These are phyloP conservation scores for Houttuynia cordata DNA, from an alignment of 164 flowering plant species.

Conservation along the genomic window DNA sequence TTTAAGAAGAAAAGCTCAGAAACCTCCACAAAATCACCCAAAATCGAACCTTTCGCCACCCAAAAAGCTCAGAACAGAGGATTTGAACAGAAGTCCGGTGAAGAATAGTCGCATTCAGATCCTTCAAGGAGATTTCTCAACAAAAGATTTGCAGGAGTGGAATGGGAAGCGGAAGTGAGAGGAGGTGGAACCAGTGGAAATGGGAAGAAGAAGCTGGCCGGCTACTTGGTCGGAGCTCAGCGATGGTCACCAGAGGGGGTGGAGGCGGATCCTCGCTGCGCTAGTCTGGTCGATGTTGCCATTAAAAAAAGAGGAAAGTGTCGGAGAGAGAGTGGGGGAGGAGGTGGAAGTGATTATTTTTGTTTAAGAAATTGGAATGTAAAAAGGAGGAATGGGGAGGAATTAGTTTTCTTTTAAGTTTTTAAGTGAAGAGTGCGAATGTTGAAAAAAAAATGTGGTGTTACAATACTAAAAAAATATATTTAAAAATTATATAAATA, in stretches of 20 bases:
- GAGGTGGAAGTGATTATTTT: background rate
- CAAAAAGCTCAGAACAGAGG: background rate
- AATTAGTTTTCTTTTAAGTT: too few species aligned
- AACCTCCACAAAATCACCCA: background rate
- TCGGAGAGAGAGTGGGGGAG: background rate
- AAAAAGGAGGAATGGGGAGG: background rate
- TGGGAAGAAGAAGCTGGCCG: too few species aligned
- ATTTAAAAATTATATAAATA: too few species aligned
- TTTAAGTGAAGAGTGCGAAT: too few species aligned
- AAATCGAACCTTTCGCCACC: background rate
- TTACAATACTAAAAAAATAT: too few species aligned
- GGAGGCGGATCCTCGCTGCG: background rate
- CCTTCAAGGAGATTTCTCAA: background rate
- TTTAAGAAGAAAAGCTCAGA: background rate
- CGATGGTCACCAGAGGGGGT: background rate
- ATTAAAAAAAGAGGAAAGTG: background rate
- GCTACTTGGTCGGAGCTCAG: background rate
- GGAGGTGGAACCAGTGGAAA: too few species aligned
- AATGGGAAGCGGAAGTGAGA: too few species aligned
- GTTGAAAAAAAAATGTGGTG: too few species aligned
- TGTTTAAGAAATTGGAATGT: background rate
- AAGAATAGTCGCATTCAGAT: too few species aligned
- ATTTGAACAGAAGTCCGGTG: too few species aligned
- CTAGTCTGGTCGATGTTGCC: background rate
- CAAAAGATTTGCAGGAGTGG: too few species aligned